phyloP scores from a whole-genome alignment of 2,329 filamentous ascomycete species.

The Sarocladiaceae sp. region DNA sequence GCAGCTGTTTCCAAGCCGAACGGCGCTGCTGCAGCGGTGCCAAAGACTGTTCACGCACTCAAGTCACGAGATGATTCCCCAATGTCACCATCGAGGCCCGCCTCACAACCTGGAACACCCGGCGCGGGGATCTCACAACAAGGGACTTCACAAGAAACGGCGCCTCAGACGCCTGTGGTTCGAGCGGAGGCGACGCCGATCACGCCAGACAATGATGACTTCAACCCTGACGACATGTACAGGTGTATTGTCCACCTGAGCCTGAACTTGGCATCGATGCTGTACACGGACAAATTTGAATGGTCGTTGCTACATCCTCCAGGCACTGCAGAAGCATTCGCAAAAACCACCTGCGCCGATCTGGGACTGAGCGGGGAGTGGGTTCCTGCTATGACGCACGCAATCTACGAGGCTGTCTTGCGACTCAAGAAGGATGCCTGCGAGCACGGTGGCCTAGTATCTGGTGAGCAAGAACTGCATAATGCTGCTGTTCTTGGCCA shows the following conservation, averaged over 20 bases:
- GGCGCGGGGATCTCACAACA: constrained; percentile 34
- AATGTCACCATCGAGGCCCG: constrained; percentile 24
- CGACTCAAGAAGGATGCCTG: constrained; percentile 94
- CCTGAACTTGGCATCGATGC: constrained; percentile 82
- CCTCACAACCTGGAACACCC: constrained; percentile 52
- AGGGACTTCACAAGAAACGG: constrained; percentile 37
- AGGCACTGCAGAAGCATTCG: constrained; percentile 86
- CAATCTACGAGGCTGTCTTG: constrained; percentile 91
- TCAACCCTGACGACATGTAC: constrained; percentile 91
- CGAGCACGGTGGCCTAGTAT: constrained; percentile 82
- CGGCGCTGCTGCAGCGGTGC: constrained; percentile 15
- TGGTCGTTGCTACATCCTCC: constrained; percentile 92
- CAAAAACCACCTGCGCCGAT: constrained; percentile 87
- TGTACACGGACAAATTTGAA: constrained; percentile 97
- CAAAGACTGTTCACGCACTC: no score
- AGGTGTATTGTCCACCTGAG: constrained; percentile 86
- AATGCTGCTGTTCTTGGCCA: constrained; percentile 80
- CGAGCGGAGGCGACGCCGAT: constrained; percentile 64
- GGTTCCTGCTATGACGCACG: constrained; percentile 89
- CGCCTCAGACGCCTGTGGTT: constrained; percentile 41
- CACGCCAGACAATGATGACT: constrained; percentile 57
- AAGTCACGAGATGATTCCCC: constrained; percentile 33
- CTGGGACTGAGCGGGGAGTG: constrained; percentile 86
- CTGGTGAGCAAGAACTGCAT: constrained; percentile 65
- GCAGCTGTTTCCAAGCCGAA: constrained; percentile 12